Base-by-base conservation (phyloP, 768 basidiomycete species). In the Tephrocybe sp. region DNA sequence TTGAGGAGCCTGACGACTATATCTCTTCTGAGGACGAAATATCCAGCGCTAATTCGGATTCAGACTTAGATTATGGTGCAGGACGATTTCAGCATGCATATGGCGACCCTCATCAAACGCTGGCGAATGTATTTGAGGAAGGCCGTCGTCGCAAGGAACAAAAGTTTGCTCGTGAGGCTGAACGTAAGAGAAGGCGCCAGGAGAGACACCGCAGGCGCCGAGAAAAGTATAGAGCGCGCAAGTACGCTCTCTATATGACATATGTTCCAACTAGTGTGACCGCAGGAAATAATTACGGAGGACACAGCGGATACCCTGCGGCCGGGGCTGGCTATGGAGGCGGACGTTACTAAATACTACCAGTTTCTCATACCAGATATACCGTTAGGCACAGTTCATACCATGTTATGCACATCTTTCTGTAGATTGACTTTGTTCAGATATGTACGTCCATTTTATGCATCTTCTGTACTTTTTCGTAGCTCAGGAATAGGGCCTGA, bases 161-260 rank as follows among this genome's bases (percentile, higher is more conserved):
- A 51, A 61, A 59, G 45, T 30, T 49, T 35, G 47, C 51, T 43
- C 56, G 51, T 33, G 76, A 76, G 54, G 78, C 76, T 1, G 87
- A 87, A 61, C 81, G 77, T 65, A 84, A 73, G 67, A 74, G 76
- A 57, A 78, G 77, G 55, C 74, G 74, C 56, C 83, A 74, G 68
- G 85, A 88, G 62, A 86, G 77, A 75, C 85, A 80, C 62, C 69
- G 75, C 41, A 77, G 76, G 61, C 76, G 70, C 60, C 82, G 77
- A 63, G 79, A 77, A 36, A 83, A 74, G 61, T 80, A 80, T 51
- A 76, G 74, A 35, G 83, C 82, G 57, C 84, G 76, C 66, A 76
- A 73, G 48, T 91, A 87, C 62, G 60, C 79, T 2, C 65, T 91
- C 33, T 89, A 83, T 62, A 59, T 90, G 45, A 74, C 72, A 9